Percentiles rank a stretch among this genome's conserved stretches.
Evolutionary conservation across 176 grass and related monocot species (phyloP).

Genomic region (Dendrocalamus sinicus): DNA sequence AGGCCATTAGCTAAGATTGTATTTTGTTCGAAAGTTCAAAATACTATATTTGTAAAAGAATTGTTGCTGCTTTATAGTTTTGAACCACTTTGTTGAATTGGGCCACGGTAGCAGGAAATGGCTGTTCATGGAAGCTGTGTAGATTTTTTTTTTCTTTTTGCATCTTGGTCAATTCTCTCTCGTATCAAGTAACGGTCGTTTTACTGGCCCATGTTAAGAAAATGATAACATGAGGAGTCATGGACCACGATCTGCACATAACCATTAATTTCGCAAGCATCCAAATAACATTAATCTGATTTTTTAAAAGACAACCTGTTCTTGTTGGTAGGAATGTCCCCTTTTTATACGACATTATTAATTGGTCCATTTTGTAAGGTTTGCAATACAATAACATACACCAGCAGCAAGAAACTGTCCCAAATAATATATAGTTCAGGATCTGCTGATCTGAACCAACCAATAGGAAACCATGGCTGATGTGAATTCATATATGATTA

Average conservation of each 20-base stretch:
- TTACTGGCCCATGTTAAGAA: conserved; percentile 40
- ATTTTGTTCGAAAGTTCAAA: conserved; percentile 7
- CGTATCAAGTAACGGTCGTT: conserved; percentile 23
- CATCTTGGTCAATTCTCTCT: conserved; percentile 32
- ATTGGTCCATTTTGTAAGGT: conserved; percentile 36
- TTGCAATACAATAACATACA: conserved; percentile 28
- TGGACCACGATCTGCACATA: conserved; percentile 49
- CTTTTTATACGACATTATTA: conserved; percentile 36
- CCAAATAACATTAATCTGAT: conserved; percentile 49
- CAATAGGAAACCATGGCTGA: conserved; percentile 12
- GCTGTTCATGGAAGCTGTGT: conserved; percentile 11
- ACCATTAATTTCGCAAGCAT: conserved; percentile 57
- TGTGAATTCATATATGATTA: neutral
- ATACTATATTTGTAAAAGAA: conserved; percentile 9
- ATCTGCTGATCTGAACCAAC: conserved; percentile 39
- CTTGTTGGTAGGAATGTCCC: conserved; percentile 5
- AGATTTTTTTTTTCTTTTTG: conserved; percentile 6
- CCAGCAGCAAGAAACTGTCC: conserved; percentile 1
- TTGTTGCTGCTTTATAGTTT: neutral
- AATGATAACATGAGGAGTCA: conserved; percentile 35
- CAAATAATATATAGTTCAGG: conserved; percentile 17
- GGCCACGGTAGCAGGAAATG: conserved; percentile 2
- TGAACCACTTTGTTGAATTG: conserved; percentile 12
- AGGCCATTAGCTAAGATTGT: conserved; percentile 16
- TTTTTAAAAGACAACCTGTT: conserved; percentile 47